Base-by-base conservation (phyloP, 2,329 filamentous ascomycete species). In the Lecanosticta acicola region DNA sequence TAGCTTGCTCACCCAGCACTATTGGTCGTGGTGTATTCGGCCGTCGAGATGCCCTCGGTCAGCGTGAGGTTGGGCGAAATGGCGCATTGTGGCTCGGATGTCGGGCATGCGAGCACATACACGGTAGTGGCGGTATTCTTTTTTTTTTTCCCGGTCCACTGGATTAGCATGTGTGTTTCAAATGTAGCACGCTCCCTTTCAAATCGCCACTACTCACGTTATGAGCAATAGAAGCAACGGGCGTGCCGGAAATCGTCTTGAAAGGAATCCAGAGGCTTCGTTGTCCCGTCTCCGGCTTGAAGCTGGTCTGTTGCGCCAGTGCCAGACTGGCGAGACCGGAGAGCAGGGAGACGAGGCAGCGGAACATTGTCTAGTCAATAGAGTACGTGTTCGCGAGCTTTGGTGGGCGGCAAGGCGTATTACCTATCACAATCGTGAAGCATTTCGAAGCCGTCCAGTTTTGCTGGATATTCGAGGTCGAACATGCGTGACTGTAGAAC, bases 21-120 rank as follows among this genome's bases (percentile, higher is more conserved):
- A 39, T 54, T 51, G 26, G 24, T 37, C 10, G 46, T 47, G 5
- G 35, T 17, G 41, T 54, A 54, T 26, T 40, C 21, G 3, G 37
- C 51, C 8, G 39, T 48, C 3, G 49, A 42, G 7, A 32, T 17
- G 16, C 51, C 51, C 34, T 54, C 46, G 3, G 51, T 54, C 13
- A 54, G 13, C 20, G 49, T 53, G 16, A 54, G n/a, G 24, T 53
- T 54, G 11, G 51, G 51, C 29, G 46, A 36, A 3, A 54, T 37
- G 11, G 41, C 49, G 40, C 51, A 54, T 9, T 41, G 19, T 33
- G 51, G 46, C 11, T 38, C 26, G 20, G 43, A 39, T 4, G 49
- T 54, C 18, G 51, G 48, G 33, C 51, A 54, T 2, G 46, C 41
- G 39, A 54, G 14, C 9, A 54, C 51, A 36, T 54, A 54, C 9